These are phyloP conservation scores for Cercis canadensis DNA, from an alignment of 306 rosid species.

Conservation along the genomic window DNA sequence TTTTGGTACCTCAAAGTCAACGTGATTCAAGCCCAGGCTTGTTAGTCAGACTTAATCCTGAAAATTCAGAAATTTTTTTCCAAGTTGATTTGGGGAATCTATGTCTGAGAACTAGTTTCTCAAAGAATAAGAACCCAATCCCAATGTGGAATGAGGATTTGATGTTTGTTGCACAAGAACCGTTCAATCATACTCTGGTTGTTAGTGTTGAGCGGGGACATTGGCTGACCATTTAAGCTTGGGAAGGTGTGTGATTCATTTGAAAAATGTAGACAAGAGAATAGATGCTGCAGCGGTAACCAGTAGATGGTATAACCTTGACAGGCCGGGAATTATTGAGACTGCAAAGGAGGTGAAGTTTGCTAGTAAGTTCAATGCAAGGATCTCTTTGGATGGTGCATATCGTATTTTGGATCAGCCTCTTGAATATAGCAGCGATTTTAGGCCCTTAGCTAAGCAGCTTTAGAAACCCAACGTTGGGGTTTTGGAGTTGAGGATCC, in stretches of 20 bases:
- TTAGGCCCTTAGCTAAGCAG: slow-evolving; percentile 40
- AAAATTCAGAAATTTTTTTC: slow-evolving; percentile 42
- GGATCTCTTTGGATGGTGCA: slow-evolving; percentile 57
- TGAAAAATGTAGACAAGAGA: slow-evolving; percentile 38
- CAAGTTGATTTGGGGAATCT: slow-evolving; percentile 46
- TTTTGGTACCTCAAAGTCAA: slow-evolving; percentile 62
- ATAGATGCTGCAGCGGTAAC: slow-evolving; percentile 14
- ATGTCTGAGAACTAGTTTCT: slow-evolving; percentile 39
- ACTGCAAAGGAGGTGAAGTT: slow-evolving; percentile 40
- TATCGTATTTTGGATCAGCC: slow-evolving; percentile 58
- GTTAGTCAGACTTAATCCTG: slow-evolving; percentile 6
- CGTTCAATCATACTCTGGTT: slow-evolving; percentile 33
- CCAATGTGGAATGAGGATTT: slow-evolving; percentile 59
- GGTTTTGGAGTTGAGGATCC: slow-evolving; percentile 52
- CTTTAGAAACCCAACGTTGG: slow-evolving; percentile 49
- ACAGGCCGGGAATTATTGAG: not conserved
- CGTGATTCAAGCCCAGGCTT: slow-evolving; percentile 58
- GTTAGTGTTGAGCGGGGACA: slow-evolving; percentile 44
- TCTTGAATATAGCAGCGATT: slow-evolving; percentile 50
- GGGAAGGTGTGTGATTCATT: slow-evolving; percentile 35
- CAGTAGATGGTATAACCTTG: slow-evolving; percentile 27
- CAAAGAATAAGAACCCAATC: slow-evolving; percentile 25
- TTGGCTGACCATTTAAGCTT: slow-evolving; percentile 26
- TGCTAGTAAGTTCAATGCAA: slow-evolving; percentile 54
- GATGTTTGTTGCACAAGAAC: slow-evolving; percentile 67